Evolutionary conservation across 441 rosid genomes (phyloP), one percentile per base, ranked within the genome.

Genomic region (Manihot esculenta): DNA sequence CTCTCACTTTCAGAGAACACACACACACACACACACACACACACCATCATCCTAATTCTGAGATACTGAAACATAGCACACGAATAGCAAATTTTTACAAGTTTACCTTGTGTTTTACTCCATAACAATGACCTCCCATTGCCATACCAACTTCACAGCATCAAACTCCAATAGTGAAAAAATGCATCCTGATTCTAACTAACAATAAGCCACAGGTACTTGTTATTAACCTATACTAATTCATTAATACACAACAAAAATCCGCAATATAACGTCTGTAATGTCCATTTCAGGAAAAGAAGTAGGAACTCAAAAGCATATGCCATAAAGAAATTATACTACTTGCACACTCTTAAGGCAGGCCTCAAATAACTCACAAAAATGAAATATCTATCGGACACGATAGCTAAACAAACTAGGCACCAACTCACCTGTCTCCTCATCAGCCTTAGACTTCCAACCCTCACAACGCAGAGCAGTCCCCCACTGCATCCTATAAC

Each of bases 401-500:
- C 8, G 49, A 58, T 20, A 30, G 57, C 26, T 24, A 26, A 51
- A 44, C 8, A 18, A 67, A 38, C 1, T 15, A 20, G 51, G n/a
- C 60, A 13, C 26, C 66, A 42, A 71, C 87, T 79, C 56, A 90
- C 96, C 93, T 14, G 87, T 86, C 80, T 94, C 99, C 69, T 92
- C 96, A 44, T 90, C 94, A 48, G 89, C 84, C 72, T 71, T 86
- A 58, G 98, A 89, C 49, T 82, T 81, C 86, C 87, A 86, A 21
- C 99, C 97, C 76, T 95, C 90, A 54, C 98, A 95, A 1, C 99
- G 82, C 78, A 83, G 74, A 26, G 92, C 83, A 9, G 84, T 66
- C 2, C 99, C 99, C 99, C 99, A 95, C 75, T 93, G 98, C 98
- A 90, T 91, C 69, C 98, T 68, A 50, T 95, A 95, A 67, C 99